Conservation (phyloP, 2,329 filamentous ascomycete species). For the Aspergillus arachidicola region DNA sequence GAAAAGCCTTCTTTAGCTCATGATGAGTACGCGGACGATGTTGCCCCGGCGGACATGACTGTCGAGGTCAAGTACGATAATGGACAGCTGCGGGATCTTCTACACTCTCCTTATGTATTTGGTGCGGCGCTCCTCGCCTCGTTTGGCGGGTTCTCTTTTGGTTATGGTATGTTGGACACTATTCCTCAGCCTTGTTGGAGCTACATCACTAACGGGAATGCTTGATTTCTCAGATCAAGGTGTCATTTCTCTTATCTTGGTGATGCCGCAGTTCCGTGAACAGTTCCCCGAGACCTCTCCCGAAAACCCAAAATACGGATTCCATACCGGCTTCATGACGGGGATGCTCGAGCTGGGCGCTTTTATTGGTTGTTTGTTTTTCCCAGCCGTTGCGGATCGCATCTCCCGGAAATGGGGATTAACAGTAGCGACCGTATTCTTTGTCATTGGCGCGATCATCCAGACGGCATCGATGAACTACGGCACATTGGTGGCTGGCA, state of each 20-base stretch:
- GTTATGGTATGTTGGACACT: conserved; percentile 37
- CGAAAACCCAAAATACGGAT: conserved; percentile 32
- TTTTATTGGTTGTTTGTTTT: conserved; percentile 41
- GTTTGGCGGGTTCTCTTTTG: conserved; percentile 46
- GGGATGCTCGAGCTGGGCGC: conserved; percentile 48
- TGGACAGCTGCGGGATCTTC: conserved; percentile 4
- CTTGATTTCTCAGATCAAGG: conserved; percentile 23
- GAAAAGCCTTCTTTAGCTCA: neutral
- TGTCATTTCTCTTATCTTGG: conserved; percentile 44
- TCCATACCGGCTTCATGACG: conserved; percentile 38
- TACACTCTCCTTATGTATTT: conserved; percentile 43
- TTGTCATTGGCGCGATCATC: conserved; percentile 49
- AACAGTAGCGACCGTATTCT: conserved; percentile 35
- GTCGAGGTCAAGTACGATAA: conserved; percentile 10
- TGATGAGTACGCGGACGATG: conserved; percentile 6
- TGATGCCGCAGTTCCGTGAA: conserved; percentile 51
- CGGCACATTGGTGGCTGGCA: conserved; percentile 35
- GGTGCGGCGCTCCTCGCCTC: conserved; percentile 48
- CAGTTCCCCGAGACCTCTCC: conserved; percentile 44
- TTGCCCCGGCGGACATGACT: neutral
- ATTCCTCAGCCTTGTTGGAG: neutral
- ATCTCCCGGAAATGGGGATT: conserved; percentile 48
- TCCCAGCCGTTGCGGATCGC: conserved; percentile 40
- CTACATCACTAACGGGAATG: neutral
- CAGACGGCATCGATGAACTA: conserved; percentile 32